Evolutionary conservation across 352 stramenopile species (phyloP).

Genomic region (Phytopythium boreale): DNA sequence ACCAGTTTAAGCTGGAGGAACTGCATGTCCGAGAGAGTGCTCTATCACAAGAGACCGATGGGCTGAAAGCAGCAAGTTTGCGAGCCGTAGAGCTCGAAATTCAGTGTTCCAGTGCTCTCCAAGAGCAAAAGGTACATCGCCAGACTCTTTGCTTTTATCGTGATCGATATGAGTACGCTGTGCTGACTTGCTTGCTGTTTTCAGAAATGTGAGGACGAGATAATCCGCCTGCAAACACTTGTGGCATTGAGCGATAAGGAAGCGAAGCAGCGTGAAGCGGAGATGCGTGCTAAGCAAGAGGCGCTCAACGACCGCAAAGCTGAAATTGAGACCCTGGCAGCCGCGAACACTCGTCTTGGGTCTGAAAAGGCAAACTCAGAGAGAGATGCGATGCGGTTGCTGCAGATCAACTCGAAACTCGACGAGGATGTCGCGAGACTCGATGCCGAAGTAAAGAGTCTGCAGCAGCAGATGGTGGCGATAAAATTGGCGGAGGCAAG

Average conservation of each 20-base stretch:
- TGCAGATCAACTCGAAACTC: constrained; percentile 12
- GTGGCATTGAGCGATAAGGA: constrained; percentile 13
- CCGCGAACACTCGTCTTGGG: constrained; percentile 18
- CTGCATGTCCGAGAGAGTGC: constrained; percentile 26
- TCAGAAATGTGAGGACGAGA: constrained; percentile 8
- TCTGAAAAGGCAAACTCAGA: constrained; percentile 20
- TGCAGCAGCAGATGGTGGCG: constrained; percentile 52
- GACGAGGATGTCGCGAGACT: constrained; percentile 28
- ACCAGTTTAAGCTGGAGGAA: constrained; percentile 29
- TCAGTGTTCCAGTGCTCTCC: not conserved
- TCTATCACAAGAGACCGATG: constrained; percentile 19
- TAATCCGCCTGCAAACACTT: not conserved
- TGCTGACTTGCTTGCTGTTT: not conserved
- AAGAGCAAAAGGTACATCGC: constrained; percentile 1
- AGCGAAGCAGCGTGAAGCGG: constrained; percentile 19
- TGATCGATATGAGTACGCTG: too few species aligned
- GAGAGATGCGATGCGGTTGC: constrained; percentile 19
- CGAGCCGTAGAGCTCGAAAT: constrained; percentile 1
- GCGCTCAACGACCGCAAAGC: constrained; percentile 5
- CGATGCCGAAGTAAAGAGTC: constrained; percentile 21
- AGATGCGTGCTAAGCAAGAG: constrained; percentile 4
- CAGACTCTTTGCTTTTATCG: not conserved
- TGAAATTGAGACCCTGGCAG: constrained; percentile 10
- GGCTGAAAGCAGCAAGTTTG: constrained; percentile 16
- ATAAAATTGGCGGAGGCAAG: constrained; percentile 58